phyloP scores from a whole-genome alignment of 768 basidiomycete genomes.

The Phaffia tasmanica region DNA sequence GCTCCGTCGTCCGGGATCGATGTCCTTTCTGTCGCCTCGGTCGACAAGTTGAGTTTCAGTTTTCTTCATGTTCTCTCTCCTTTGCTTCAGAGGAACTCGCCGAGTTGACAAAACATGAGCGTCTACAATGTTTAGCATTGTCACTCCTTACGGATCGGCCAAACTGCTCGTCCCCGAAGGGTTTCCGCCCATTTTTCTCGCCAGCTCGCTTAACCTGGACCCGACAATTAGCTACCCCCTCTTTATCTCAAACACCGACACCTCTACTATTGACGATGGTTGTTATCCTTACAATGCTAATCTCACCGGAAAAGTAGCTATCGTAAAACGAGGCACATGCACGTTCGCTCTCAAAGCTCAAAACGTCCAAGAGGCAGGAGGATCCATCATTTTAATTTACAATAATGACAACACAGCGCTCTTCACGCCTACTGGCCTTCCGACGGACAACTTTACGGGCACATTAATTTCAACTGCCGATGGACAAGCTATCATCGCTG shows the following conservation, averaged over 20 bases:
- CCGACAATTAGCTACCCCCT: constrained; percentile 44
- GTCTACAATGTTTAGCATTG: constrained; percentile 45
- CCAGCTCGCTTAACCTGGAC: constrained; percentile 44
- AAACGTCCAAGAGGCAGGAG: constrained; percentile 41
- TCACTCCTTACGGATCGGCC: constrained; percentile 50
- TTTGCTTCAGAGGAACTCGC: too few species aligned
- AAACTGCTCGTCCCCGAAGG: constrained; percentile 47
- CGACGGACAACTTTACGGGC: not conserved
- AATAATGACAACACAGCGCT: not conserved
- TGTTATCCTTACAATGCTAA: constrained; percentile 52
- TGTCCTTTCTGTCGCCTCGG: constrained; percentile 42
- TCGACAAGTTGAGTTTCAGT: constrained; percentile 28
- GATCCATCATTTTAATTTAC: constrained; percentile 7
- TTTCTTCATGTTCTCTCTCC: too few species aligned
- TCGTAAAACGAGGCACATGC: constrained; percentile 54
- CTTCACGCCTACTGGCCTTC: too few species aligned
- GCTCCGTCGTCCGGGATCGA: constrained; percentile 47
- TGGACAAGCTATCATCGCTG: constrained; percentile 11
- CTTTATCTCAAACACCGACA: constrained; percentile 50
- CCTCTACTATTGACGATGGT: constrained; percentile 49
- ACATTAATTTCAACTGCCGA: constrained; percentile 1
- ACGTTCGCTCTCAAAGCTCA: constrained; percentile 48
- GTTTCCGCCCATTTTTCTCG: constrained; percentile 49
- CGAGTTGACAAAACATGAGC: not conserved
- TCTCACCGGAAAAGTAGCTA: constrained; percentile 46